Conservation (phyloP, 2,329 filamentous ascomycete species). For the Aureobasidium vineae region DNA sequence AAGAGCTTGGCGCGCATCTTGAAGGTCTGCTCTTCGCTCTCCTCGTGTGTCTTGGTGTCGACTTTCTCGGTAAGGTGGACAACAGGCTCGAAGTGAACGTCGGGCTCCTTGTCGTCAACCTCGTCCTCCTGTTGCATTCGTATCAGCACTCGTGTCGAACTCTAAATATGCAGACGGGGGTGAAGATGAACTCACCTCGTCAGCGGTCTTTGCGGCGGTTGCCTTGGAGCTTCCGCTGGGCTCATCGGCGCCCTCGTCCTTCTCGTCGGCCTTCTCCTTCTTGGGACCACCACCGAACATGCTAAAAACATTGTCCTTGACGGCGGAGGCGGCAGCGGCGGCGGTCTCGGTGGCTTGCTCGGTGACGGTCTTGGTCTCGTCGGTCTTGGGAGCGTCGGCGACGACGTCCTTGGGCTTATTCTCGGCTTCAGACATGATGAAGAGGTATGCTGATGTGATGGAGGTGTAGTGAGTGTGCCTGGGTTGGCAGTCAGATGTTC, state of each 20-base stretch:
- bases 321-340: constrained; percentile 41
- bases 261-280: constrained; percentile 88
- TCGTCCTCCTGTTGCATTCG: constrained; percentile 35
- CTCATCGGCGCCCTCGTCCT: constrained; percentile 73
- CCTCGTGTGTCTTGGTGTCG: constrained; percentile 96
- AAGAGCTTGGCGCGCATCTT: constrained; percentile 99
- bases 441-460: neutral
- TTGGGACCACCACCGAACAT: constrained; percentile 98
- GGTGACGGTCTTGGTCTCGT: constrained; percentile 25
- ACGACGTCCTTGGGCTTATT: constrained; percentile 26
- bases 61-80: constrained; percentile 95
- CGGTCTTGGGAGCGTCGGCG: constrained; percentile 19
- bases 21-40: constrained; percentile 94
- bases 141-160: constrained; percentile 23
- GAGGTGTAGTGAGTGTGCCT: neutral
- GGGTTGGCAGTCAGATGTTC: neutral
- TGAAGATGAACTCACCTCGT: constrained; percentile 51
- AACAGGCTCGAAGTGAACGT: constrained; percentile 96
- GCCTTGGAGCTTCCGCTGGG: constrained; percentile 75
- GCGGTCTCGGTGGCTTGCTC: constrained; percentile 38
- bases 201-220: constrained; percentile 61
- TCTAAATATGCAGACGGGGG: neutral
- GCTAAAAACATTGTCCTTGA: constrained; percentile 72
- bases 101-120: constrained; percentile 57
- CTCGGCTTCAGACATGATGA: constrained; percentile 25